Percentiles rank a stretch among this genome's conserved stretches.
Evolutionary conservation across 148 eudicot genomes (phyloP).

Genomic region (Fagopyrum esculentum): DNA sequence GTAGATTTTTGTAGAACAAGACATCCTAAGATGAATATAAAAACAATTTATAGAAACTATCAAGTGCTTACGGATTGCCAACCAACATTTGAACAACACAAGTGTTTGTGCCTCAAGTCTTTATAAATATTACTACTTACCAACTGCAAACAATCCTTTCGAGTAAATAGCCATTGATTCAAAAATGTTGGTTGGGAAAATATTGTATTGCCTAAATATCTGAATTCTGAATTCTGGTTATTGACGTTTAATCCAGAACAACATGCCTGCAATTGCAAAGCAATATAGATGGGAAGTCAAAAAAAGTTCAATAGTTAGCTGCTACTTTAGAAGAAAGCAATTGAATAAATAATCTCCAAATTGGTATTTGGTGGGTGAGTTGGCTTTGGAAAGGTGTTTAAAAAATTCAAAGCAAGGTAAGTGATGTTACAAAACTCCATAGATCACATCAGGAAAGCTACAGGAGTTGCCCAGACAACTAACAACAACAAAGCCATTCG

Average conservation of each 20-base stretch:
- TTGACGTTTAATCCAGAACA: background rate
- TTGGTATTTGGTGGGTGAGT: slow-evolving; percentile 2
- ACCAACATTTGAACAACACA: no score
- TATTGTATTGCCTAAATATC: background rate
- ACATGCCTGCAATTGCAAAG: background rate
- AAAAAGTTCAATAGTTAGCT: background rate
- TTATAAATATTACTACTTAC: background rate
- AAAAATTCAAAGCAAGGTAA: background rate
- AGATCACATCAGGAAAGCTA: background rate
- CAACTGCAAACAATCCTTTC: background rate
- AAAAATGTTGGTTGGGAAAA: background rate
- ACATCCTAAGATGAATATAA: no score
- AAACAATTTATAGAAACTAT: no score
- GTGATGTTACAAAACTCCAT: background rate
- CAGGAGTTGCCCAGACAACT: background rate
- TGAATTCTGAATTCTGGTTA: background rate
- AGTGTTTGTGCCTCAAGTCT: background rate
- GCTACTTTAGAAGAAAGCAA: background rate
- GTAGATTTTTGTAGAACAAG: no score
- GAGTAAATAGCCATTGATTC: background rate
- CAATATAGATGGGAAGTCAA: background rate
- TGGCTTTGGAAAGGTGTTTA: background rate
- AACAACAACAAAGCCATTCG: background rate
- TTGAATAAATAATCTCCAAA: background rate
- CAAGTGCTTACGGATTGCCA: no score